Conservation (phyloP, 805 yeast species). For the Pichia kluyveri region DNA sequence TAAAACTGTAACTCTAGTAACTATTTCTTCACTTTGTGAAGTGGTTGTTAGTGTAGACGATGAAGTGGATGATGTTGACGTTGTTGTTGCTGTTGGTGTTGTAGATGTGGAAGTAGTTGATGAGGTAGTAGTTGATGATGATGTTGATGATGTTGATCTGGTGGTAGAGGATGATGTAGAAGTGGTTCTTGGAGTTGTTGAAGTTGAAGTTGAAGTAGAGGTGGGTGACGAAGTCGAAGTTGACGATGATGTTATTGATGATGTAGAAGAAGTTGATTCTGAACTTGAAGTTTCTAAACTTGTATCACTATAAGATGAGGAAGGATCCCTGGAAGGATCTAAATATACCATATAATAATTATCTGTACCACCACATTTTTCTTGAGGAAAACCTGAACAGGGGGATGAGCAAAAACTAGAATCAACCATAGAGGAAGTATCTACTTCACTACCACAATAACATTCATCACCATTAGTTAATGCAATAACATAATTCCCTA, state of each 20-base stretch:
- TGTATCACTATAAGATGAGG: neutral
- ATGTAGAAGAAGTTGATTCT: constrained; percentile 4
- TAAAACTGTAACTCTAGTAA: constrained; percentile 9
- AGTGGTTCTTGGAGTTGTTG: constrained; percentile 3
- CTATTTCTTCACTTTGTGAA: neutral
- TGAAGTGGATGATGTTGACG: constrained; percentile 5
- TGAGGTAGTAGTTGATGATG: constrained; percentile 9
- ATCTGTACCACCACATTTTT: constrained; percentile 50
- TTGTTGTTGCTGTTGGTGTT: constrained; percentile 10
- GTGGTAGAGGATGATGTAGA: constrained; percentile 13
- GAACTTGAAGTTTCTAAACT: constrained; percentile 9
- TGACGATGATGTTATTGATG: constrained; percentile 4
- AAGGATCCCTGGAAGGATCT: constrained; percentile 14
- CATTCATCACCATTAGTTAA: constrained; percentile 45
- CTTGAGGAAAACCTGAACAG: constrained; percentile 56
- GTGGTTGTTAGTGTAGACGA: constrained; percentile 3
- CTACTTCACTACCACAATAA: constrained; percentile 51
- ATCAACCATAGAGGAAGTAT: constrained; percentile 20
- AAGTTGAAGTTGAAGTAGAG: constrained; percentile 12
- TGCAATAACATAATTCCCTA: constrained; percentile 31
- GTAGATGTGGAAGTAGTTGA: constrained; percentile 12
- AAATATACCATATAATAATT: constrained; percentile 38
- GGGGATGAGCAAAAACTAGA: constrained; percentile 32
- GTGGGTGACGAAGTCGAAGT: constrained; percentile 6
- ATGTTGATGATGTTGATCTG: constrained; percentile 13